A percentile compares a stretch with the other conserved stretches of the same genome.
Conservation (phyloP, 2,329 filamentous ascomycete genomes). For the Diaporthe citrichinensis region DNA sequence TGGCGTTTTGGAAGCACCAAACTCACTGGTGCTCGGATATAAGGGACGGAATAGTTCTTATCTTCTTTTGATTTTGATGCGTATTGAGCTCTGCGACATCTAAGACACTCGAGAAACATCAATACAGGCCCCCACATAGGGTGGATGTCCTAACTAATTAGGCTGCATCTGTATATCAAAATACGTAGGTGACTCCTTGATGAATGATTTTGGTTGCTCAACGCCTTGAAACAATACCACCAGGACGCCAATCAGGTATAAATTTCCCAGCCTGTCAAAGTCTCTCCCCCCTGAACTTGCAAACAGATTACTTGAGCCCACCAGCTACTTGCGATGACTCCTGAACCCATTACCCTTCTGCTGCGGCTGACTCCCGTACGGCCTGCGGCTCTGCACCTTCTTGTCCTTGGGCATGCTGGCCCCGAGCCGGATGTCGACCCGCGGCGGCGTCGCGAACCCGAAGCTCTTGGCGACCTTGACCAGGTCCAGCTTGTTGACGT, state of each 20-base stretch:
- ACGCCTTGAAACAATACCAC: constrained; percentile 33
- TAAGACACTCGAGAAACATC: neutral
- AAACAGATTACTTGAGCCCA: neutral
- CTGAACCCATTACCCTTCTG: constrained; percentile 57
- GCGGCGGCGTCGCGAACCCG: constrained; percentile 82
- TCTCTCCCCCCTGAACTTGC: neutral
- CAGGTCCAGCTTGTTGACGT: constrained; percentile 85
- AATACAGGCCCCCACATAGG: neutral
- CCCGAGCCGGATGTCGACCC: constrained; percentile 84
- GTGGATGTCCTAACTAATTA: neutral
- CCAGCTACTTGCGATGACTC: constrained; percentile 22
- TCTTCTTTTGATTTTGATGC: neutral
- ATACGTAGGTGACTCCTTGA: neutral
- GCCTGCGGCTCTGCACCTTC: constrained; percentile 74
- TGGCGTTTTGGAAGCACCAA: constrained; percentile 17
- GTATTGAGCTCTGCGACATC: neutral
- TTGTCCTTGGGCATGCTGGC: constrained; percentile 82
- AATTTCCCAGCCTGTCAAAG: neutral
- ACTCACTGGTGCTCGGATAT: neutral
- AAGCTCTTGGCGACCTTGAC: constrained; percentile 89
- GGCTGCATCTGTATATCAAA: neutral
- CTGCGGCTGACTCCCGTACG: constrained; percentile 84
- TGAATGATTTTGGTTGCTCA: constrained; percentile 31
- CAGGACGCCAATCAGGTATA: constrained; percentile 30
- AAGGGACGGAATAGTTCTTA: neutral